Evolutionary conservation across 2,329 filamentous ascomycete species (phyloP).

Genomic region (Penicillium sp.): DNA sequence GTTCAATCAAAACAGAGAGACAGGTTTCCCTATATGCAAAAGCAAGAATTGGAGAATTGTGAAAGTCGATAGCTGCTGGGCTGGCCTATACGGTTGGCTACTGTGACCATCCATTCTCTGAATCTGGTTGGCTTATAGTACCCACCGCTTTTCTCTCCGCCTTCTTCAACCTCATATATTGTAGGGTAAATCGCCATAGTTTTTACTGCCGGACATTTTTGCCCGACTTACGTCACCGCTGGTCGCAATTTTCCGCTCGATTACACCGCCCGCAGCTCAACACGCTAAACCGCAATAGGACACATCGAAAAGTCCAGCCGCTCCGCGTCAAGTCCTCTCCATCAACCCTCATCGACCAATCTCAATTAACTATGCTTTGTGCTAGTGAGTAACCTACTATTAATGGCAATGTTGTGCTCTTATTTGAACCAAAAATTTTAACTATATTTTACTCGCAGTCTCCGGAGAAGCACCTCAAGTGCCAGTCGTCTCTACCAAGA

Average conservation of each 20-base stretch:
- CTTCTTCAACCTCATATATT: background rate
- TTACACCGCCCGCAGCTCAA: conserved; percentile 18
- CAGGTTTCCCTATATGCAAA: background rate
- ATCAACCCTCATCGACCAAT: conserved; percentile 18
- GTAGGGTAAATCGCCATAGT: too few relatives aligned
- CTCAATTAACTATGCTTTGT: conserved; percentile 46
- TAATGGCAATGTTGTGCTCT: conserved; percentile 6
- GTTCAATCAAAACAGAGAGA: background rate
- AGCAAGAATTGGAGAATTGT: background rate
- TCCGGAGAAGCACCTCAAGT: conserved; percentile 93
- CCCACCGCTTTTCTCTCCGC: background rate
- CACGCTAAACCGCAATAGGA: conserved; percentile 29
- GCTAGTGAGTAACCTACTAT: conserved; percentile 48
- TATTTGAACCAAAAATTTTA: conserved; percentile 5
- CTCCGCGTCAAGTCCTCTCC: conserved; percentile 23
- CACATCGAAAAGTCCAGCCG: conserved; percentile 32
- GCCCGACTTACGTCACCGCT: background rate
- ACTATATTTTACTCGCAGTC: conserved; percentile 48
- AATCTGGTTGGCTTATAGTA: background rate
- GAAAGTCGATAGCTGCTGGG: background rate
- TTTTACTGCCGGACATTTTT: background rate
- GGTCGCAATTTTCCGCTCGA: background rate
- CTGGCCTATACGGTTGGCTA: background rate
- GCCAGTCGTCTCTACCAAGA: conserved; percentile 90
- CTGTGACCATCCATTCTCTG: background rate